Base-by-base conservation (phyloP, 805 yeast species). In the Teunomyces barrocoloradensis region DNA sequence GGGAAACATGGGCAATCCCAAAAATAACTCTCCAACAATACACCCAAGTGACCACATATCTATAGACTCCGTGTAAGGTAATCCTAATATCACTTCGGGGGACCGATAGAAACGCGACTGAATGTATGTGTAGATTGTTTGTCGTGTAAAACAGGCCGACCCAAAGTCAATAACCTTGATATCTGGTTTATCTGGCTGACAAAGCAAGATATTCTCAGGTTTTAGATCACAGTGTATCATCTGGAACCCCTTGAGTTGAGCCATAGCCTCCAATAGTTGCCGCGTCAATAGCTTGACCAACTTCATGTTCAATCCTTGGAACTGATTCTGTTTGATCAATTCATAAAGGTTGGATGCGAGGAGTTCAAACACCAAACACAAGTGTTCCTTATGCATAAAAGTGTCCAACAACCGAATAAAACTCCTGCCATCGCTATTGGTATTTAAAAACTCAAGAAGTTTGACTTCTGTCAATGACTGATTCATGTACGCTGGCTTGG, bases 31-130 rank as follows among this genome's bases (percentile, higher is more conserved):
- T 1, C 94, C 95, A 29, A 89, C 81, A 43, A 94, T 89, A 62
- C 97, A 87, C 0, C 96, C 99, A 38, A 91, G 71, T 0, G 98
- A 92, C 99, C 99, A 94, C 82, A 92, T 89, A 64, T 92, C 99
- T 45, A 94, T 92, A 5, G 96, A 82, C 7, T 96, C 81, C 0
- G 96, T 87, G 61, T 94, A 92, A 4, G 96, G 96, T 38, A 92
- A 73, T 0, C 99, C 98, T 17, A 92, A 69, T 2, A 94, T 81
- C 17, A 92, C 96, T 64, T 92, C 99, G 0, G 99, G 99, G 2
- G 96, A 87, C 52, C 99, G 77, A 68, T 92, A 92, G 60, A 91
- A 91, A 49, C 98, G 73, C 4, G 96, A 87, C 65, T 91, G 98
- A 54, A 91, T 88, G 61, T 91, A 91, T 0, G 97, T 86, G 69